A percentile compares a stretch with the other conserved stretches of the same genome.
These are phyloP conservation scores for Sugiyamaella floridensis DNA, from an alignment of 805 yeast genomes.

Conservation along the genomic window DNA sequence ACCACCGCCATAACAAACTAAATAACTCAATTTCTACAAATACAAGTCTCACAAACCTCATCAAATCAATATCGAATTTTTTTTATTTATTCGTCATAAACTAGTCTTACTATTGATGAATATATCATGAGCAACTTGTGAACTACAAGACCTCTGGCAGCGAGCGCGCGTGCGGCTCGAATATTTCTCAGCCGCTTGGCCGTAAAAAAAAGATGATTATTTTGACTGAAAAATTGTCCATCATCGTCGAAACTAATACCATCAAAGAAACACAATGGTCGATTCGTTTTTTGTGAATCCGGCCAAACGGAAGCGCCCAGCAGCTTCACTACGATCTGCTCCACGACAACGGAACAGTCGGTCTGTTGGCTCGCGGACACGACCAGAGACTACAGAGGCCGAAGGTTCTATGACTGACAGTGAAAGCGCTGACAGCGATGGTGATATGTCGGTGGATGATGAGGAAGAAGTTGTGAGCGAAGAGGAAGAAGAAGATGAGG, in stretches of 20 bases:
- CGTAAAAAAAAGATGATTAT: not conserved
- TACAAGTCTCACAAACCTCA: too few species aligned
- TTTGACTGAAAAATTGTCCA: not conserved
- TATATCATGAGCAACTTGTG: too few species aligned
- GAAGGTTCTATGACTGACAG: constrained; percentile 23
- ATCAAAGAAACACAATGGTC: constrained; percentile 18
- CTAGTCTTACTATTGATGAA: too few species aligned
- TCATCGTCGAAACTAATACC: not conserved
- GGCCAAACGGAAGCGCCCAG: constrained; percentile 18
- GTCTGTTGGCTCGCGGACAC: not conserved
- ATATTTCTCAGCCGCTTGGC: not conserved
- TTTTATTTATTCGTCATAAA: too few species aligned
- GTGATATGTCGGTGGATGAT: constrained; percentile 12
- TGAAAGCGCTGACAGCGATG: constrained; percentile 7
- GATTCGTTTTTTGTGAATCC: constrained; percentile 28
- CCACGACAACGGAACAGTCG: constrained; percentile 2
- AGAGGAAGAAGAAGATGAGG: constrained; percentile 17
- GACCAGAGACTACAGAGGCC: not conserved
- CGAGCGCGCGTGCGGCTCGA: too few species aligned
- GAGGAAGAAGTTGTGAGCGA: constrained; percentile 17
- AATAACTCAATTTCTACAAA: too few species aligned
- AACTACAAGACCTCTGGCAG: too few species aligned
- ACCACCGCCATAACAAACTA: too few species aligned
- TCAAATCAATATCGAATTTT: too few species aligned
- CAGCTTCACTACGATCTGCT: not conserved